Base-by-base conservation (phyloP, 2,329 filamentous ascomycete genomes). In the Hypoxylon sp. region DNA sequence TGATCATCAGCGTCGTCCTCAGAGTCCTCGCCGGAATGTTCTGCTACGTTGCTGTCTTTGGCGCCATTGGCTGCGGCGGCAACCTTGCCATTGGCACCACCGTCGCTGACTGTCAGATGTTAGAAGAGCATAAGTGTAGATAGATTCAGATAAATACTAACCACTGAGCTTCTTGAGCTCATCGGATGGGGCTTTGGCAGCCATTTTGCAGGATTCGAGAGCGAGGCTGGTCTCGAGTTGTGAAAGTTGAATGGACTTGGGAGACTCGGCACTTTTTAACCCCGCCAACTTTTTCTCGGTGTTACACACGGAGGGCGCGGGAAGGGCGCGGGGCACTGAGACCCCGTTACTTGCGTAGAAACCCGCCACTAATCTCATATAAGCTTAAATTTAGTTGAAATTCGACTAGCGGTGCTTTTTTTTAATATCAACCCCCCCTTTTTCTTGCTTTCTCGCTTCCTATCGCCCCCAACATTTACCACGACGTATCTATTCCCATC, bases 1-100 rank as follows among this genome's bases (percentile, higher is more conserved):
- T 78, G 76, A 17, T 81, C 83, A 19, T 86, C 85, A 3, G 82
- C 84, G 9, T 87, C 86, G 53, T 87, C 85, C 37, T 85, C 86
- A n/a, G 83, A 86, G 60, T 86, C 84, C 63, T 85, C 84, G 68
- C 80, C 81, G 47, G 85, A 83, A 66, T 80, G 76, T 19, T 83
- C 80, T 37, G 78, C 80, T 59, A 81, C 81, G 60, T 79, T 79
- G 60, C 76, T 80, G 69, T 79, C 80, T 67, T 78, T 77, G 39
- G 80, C 78, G 48, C 79, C 76, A 56, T 81, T 81, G 46, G 72
- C 76, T 67, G 78, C 73, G 14, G 24, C 66, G 46, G 72, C 68
- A 60, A 80, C 79, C 73, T 83, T 81, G 72, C 79, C 78, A 67
- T 81, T 82, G 60, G 76, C 77, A 67, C 79, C 73, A 67, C 73